These are phyloP conservation scores for Austropuccinia psidii DNA, from an alignment of 1,284 basidiomycete genomes.

Conservation along the genomic window DNA sequence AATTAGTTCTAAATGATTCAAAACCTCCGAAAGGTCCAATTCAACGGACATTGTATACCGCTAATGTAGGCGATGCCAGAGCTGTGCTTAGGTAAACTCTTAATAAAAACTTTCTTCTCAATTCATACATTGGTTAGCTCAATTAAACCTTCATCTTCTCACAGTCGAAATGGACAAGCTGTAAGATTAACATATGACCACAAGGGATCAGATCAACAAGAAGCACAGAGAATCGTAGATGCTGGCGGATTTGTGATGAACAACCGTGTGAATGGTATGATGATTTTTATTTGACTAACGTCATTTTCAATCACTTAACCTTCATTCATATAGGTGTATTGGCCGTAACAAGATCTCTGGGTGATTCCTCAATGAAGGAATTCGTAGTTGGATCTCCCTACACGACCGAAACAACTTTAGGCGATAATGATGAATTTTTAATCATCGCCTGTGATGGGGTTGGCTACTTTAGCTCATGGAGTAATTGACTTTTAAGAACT, in stretches of 20 bases:
- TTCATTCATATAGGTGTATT: constrained; percentile 58
- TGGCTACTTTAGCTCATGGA: constrained; percentile 47
- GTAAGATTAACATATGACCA: constrained; percentile 96
- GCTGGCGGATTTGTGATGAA: constrained; percentile 99
- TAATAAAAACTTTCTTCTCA: neutral
- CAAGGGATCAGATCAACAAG: constrained; percentile 93
- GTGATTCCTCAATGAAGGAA: constrained; percentile 98
- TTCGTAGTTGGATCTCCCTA: constrained; percentile 97
- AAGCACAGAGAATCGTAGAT: constrained; percentile 93
- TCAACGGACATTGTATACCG: constrained; percentile 80
- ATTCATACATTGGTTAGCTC: neutral
- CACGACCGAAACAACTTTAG: constrained; percentile 89
- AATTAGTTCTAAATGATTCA: constrained; percentile 8
- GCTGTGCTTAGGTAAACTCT: constrained; percentile 62
- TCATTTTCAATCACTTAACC: neutral
- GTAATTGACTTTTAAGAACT: neutral
- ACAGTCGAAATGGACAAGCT: constrained; percentile 69
- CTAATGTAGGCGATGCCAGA: constrained; percentile 90
- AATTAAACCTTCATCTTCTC: neutral
- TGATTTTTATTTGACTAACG: neutral
- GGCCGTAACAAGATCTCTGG: constrained; percentile 89
- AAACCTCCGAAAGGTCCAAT: constrained; percentile 46
- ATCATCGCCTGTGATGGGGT: constrained; percentile 98
- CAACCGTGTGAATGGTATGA: constrained; percentile 77
- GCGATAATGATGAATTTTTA: constrained; percentile 83